These are phyloP conservation scores for Umbelopsis sp. DNA, from an alignment of 192 early-diverging fungal genomes.

Conservation along the genomic window DNA sequence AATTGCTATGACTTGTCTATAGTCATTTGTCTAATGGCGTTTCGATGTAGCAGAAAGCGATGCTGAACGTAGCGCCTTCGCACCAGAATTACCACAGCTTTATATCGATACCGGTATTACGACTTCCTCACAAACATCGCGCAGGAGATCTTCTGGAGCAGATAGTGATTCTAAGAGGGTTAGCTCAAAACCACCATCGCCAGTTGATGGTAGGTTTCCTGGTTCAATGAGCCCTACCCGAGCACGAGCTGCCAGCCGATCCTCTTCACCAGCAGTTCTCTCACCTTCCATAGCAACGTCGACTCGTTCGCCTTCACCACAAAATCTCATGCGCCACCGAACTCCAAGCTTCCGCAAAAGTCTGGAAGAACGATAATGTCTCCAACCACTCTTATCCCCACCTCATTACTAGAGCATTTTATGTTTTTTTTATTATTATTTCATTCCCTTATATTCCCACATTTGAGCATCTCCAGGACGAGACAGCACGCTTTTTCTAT, in stretches of 20 bases:
- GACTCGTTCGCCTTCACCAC: slow-evolving; percentile 9
- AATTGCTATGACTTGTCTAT: not conserved
- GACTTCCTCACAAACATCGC: not conserved
- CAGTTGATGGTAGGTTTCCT: not conserved
- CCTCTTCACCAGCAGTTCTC: slow-evolving; percentile 10
- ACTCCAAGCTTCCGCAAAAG: slow-evolving; percentile 1
- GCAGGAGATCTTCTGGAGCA: slow-evolving; percentile 2
- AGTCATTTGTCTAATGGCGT: not conserved
- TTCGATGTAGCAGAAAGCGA: not conserved
- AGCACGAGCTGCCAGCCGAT: slow-evolving; percentile 4
- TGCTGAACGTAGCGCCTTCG: not conserved
- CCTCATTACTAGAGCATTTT: slow-evolving; percentile 11
- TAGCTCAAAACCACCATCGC: slow-evolving; percentile 7
- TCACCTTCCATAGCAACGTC: slow-evolving; percentile 15
- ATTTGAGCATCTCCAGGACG: slow-evolving; percentile 9
- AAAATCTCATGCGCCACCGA: slow-evolving; percentile 3
- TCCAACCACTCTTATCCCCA: not conserved
- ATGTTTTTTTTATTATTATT: not conserved
- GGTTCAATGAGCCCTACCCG: not conserved
- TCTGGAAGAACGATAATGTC: slow-evolving; percentile 2
- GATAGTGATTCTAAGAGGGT: slow-evolving; percentile 3
- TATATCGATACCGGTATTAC: not conserved
- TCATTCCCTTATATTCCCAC: not conserved
- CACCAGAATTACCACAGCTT: not conserved
- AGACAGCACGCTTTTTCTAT: slow-evolving; percentile 8